Evolutionary conservation across 2,329 filamentous ascomycete species (phyloP), one percentile per base, ranked within the genome.

Genomic region (Dryadomyces quercivorus): DNA sequence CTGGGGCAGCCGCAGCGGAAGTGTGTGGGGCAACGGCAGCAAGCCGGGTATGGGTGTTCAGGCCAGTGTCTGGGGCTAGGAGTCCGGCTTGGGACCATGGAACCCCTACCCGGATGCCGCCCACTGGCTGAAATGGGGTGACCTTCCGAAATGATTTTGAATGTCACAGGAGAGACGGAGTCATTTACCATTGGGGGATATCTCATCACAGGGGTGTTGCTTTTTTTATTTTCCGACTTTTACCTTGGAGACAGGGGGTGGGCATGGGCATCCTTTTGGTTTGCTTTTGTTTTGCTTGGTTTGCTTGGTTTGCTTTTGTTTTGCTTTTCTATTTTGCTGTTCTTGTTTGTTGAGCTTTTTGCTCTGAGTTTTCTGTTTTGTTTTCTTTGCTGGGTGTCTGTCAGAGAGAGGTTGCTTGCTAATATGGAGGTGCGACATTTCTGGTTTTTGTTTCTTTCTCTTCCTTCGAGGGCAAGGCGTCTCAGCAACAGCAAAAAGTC

Each of bases 31-130:
- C 57, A 85, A 84, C 64, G 86, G 88, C 56, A 84, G 84, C 64
- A 88, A 87, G 64, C 87, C 84, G 60, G 81, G 82, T 51, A 82
- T 94, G 58, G 88, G 90, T 60, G 86, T 91, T 58, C 89, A 94
- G 68, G 90, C 91, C 60, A 94, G 89, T 60, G 92, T 96, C 62
- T 97, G 91, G 91, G 91, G 91, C 63, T 96, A 84, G 63, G 53
- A 21, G 5, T 34, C 20, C n/a, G 9, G 10, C 26, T 15, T 13
- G 8, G 49, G 13, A n/a, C 34, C 7, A 36, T 50, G 13, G 26
- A 16, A 36, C 47, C 26, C 26, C 26, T 31, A 31, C 26, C 8
- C 26, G 26, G 8, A 31, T 31, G 26, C 26, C 26, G 26, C 26
- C 26, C 26, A 31, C 26, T 31, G 26, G 26, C 26, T 36, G 22